phyloP scores from a whole-genome alignment of 225 moss, liverwort and hornwort species.

The Thuidium tamariscinum region DNA sequence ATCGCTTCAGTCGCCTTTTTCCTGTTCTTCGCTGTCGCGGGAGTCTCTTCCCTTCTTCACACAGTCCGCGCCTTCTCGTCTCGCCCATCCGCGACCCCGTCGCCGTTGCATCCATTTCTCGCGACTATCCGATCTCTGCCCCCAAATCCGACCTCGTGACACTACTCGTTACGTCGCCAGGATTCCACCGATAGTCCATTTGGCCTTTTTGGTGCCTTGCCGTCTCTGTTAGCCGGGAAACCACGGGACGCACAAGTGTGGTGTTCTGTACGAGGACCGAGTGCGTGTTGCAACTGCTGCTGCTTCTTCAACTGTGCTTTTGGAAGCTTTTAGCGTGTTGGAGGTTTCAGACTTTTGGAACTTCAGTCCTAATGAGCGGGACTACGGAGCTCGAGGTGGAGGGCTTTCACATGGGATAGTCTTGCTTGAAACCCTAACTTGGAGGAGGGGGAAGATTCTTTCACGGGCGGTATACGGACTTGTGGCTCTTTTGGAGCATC shows the following conservation, averaged over 20 bases:
- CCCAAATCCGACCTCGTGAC: not conserved
- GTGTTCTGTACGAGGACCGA: not conserved
- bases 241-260: not conserved
- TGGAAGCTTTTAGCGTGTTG: not conserved
- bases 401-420: not conserved
- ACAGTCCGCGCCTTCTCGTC: not conserved
- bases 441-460: not conserved
- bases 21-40: not conserved
- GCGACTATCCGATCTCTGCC: not conserved
- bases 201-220: not conserved
- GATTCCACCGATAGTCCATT: not conserved
- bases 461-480: not conserved
- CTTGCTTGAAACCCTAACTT: conserved; percentile 34
- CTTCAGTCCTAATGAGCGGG: not conserved
- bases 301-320: not conserved
- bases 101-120: conserved; percentile 6
- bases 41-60: not conserved
- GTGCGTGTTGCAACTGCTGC: not conserved
- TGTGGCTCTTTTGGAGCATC: not conserved
- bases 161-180: not conserved
- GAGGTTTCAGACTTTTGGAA: not conserved
- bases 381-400: not conserved
- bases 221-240: not conserved
- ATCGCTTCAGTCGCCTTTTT: not conserved
- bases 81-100: not conserved